Base-by-base conservation (phyloP, 345 rosid species). In the Anacardium occidentale region DNA sequence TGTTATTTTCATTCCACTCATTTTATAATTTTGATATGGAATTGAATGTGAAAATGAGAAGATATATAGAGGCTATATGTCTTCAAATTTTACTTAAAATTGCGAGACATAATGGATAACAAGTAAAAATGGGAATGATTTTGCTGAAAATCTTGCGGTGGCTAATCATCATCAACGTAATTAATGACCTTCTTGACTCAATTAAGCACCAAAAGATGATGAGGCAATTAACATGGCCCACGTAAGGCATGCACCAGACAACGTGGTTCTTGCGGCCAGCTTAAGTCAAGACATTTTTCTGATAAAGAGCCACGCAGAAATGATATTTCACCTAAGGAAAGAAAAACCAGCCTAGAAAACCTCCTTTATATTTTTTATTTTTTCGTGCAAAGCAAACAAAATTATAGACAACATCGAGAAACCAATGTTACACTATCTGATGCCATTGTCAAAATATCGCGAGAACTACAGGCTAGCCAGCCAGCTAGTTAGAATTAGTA, bases 261-360 rank as follows among this genome's bases (percentile, higher is more conserved):
- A 22, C 48, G 73, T 64, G 64, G 26, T n/a, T 61, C 67, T 77
- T 64, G 83, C 67, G 22, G 67, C 78, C 82, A 73, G 25, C 70
- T 34, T 54, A 73, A 75, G 82, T 71, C 47, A 75, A 66, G 21
- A 68, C 74, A 64, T 37, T 71, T n/a, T 52, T 37, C 76, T 53
- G 69, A 25, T 48, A 2, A 32, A 53, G 68, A 26, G 50, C 24
- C 37, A 29, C 45, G 13, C 45, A 47, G 11, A 51, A 64, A 17
- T 71, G 47, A 61, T 61, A 34, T 34, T 34, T 61, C 24, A 61
- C 56, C 54, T n/a, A 24, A 24, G 44, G 2, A 48, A 52, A 51
- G 13, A 18, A 44, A 11, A 14, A 18, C 9, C 17, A 4, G 32
- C 13, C 45, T 18, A 9, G 8, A 6, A 40, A 54, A 25, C 5